These are phyloP conservation scores for Bruguiera gymnorhiza DNA, from an alignment of 345 rosid species.

Conservation along the genomic window DNA sequence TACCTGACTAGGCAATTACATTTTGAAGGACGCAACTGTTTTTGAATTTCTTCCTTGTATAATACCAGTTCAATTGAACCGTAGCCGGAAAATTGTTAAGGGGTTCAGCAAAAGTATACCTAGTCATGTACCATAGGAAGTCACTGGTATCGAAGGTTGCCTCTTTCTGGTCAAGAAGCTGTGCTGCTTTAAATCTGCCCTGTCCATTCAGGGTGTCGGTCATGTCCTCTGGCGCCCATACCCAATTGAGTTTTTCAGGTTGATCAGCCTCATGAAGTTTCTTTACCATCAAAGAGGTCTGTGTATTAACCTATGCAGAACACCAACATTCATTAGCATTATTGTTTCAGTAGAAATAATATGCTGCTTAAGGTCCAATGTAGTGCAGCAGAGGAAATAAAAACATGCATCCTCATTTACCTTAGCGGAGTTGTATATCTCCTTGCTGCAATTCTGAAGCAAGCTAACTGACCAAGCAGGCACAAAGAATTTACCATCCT, in stretches of 20 bases:
- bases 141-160: background rate
- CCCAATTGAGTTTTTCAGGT: background rate
- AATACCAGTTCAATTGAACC: background rate
- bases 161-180: conserved; percentile 14
- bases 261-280: background rate
- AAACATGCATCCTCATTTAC: background rate
- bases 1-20: no score
- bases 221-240: conserved; percentile 9
- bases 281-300: conserved; percentile 11
- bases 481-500: conserved; percentile 4
- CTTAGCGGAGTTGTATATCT: conserved; percentile 16
- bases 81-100: background rate
- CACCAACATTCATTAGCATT: background rate
- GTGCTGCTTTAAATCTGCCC: conserved; percentile 1
- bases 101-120: background rate
- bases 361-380: no score
- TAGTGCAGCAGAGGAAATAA: no score
- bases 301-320: conserved; percentile 6
- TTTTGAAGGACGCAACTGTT: background rate
- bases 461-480: conserved; percentile 22
- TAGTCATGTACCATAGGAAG: conserved; percentile 8
- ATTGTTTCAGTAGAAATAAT: no score
- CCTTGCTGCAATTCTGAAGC: conserved; percentile 20
- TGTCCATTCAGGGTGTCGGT: background rate
- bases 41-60: background rate